Evolutionary conservation across 106 monocot genomes (phyloP).

Genomic region (Platanthera zijinensis): DNA sequence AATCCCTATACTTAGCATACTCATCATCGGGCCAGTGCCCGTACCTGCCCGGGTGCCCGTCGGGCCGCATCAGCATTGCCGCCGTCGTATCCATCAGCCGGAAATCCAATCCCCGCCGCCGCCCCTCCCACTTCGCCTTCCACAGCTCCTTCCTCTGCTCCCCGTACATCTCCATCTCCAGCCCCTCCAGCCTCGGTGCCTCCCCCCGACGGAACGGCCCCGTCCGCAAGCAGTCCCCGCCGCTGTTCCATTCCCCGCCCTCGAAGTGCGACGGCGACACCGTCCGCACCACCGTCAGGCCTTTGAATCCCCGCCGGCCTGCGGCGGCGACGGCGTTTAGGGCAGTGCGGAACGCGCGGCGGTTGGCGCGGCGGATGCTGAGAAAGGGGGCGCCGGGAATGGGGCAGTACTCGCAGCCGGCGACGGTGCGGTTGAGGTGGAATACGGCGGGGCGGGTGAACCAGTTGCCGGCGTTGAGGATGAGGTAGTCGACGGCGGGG

Average conservation of each 20-base stretch:
- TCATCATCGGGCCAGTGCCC: slow-evolving; percentile 13
- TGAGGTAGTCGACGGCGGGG: slow-evolving; percentile 7
- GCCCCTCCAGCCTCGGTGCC: slow-evolving; percentile 10
- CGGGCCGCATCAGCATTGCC: slow-evolving; percentile 29
- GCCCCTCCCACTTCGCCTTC: slow-evolving; percentile 14
- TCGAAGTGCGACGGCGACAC: slow-evolving; percentile 30
- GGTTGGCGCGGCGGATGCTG: slow-evolving; percentile 14
- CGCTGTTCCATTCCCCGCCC: slow-evolving; percentile 26
- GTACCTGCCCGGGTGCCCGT: slow-evolving; percentile 28
- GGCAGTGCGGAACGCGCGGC: slow-evolving; percentile 19
- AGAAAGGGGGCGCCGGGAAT: neutral
- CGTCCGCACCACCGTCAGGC: slow-evolving; percentile 17
- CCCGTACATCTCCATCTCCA: slow-evolving; percentile 18
- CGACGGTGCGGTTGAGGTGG: slow-evolving; percentile 5
- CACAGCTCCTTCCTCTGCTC: slow-evolving; percentile 26
- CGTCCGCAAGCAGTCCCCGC: slow-evolving; percentile 22
- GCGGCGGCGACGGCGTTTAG: slow-evolving; percentile 6
- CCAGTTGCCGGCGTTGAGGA: slow-evolving; percentile 25
- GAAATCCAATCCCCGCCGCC: slow-evolving; percentile 7
- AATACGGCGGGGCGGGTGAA: slow-evolving; percentile 25
- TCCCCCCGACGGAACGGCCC: slow-evolving; percentile 17
- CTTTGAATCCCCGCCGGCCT: neutral
- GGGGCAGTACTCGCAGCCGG: slow-evolving; percentile 22
- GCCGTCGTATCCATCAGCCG: slow-evolving; percentile 17
- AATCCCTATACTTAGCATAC: slow-evolving; percentile 11